Evolutionary conservation across 2,329 filamentous ascomycete genomes (phyloP).

Genomic region (Penicillium sclerotigenum): DNA sequence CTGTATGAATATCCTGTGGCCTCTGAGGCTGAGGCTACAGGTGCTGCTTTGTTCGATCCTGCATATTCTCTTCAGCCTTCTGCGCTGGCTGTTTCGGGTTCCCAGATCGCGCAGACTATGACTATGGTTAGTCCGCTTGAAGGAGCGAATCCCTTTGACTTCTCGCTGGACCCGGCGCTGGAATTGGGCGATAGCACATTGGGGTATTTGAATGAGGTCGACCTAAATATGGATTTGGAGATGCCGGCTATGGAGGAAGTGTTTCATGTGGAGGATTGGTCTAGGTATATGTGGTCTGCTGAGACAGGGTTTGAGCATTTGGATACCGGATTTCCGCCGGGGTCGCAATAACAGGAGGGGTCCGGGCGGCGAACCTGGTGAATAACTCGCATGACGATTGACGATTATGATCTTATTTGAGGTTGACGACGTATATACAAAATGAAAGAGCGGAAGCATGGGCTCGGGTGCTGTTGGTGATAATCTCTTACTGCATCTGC

Average conservation of each 20-base stretch:
- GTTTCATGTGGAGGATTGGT: slow-evolving; percentile 26
- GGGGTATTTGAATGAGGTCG: slow-evolving; percentile 17
- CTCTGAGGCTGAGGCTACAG: not conserved
- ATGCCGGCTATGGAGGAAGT: slow-evolving; percentile 15
- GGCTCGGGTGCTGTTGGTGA: not conserved
- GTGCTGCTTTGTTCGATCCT: slow-evolving; percentile 15
- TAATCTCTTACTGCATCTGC: not conserved
- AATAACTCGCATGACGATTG: slow-evolving; percentile 12
- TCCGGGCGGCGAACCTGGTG: slow-evolving; percentile 5
- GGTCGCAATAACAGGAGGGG: slow-evolving; percentile 19
- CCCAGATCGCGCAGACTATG: slow-evolving; percentile 6
- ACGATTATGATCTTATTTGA: slow-evolving; percentile 12
- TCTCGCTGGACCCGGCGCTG: slow-evolving; percentile 20
- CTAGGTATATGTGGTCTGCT: slow-evolving; percentile 26
- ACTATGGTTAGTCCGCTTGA: slow-evolving; percentile 20
- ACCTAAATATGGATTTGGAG: slow-evolving; percentile 22
- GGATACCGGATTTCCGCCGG: slow-evolving; percentile 19
- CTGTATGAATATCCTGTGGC: slow-evolving; percentile 10
- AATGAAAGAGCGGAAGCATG: not conserved
- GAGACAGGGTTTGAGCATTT: slow-evolving; percentile 26
- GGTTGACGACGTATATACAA: not conserved
- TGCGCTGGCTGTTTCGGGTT: slow-evolving; percentile 2
- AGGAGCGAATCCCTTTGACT: slow-evolving; percentile 20
- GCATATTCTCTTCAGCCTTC: slow-evolving; percentile 17
- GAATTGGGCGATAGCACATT: slow-evolving; percentile 8